Percentiles rank a stretch among this genome's conserved stretches.
phyloP scores from a whole-genome alignment of 176 grass and related monocot genomes.

The Cocos nucifera region DNA sequence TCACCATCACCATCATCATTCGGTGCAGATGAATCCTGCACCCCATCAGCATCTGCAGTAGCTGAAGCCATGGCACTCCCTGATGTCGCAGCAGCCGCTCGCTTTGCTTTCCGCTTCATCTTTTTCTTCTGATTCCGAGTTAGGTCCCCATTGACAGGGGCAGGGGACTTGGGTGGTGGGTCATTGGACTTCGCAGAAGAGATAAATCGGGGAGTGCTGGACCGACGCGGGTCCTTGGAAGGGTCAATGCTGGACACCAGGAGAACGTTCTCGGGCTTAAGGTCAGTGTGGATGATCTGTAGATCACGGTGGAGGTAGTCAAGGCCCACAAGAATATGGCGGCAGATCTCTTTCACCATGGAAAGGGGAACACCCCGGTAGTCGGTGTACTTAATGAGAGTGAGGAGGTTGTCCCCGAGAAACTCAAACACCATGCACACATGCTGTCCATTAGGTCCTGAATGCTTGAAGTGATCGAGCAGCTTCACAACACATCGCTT shows the following conservation, averaged over 20 bases:
- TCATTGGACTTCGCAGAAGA: constrained; percentile 33
- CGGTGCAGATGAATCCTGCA: constrained; percentile 16
- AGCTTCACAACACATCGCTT: constrained; percentile 86
- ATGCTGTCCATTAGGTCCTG: constrained; percentile 79
- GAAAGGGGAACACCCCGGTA: constrained; percentile 70
- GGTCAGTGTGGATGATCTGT: constrained; percentile 92
- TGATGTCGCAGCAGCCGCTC: constrained; percentile 47
- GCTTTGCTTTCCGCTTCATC: constrained; percentile 74
- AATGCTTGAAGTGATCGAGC: constrained; percentile 98
- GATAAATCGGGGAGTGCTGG: constrained; percentile 40
- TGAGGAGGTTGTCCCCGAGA: constrained; percentile 90
- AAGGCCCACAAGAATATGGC: constrained; percentile 69
- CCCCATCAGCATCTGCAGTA: constrained; percentile 41
- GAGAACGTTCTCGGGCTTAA: constrained; percentile 97
- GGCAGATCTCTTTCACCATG: constrained; percentile 91
- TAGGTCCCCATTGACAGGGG: constrained; percentile 45
- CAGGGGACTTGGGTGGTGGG: constrained; percentile 24
- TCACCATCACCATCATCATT: constrained; percentile 39
- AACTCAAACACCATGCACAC: constrained; percentile 99
- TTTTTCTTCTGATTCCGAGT: constrained; percentile 94
- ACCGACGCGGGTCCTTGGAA: constrained; percentile 69
- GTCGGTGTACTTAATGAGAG: constrained; percentile 83
- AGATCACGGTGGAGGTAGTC: constrained; percentile 78
- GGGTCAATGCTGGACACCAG: constrained; percentile 73
- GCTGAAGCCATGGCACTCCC: constrained; percentile 26